Percentiles rank a stretch among this genome's conserved stretches.
Conservation (phyloP, 1,284 basidiomycete species). For the Ustilago xerochloae region DNA sequence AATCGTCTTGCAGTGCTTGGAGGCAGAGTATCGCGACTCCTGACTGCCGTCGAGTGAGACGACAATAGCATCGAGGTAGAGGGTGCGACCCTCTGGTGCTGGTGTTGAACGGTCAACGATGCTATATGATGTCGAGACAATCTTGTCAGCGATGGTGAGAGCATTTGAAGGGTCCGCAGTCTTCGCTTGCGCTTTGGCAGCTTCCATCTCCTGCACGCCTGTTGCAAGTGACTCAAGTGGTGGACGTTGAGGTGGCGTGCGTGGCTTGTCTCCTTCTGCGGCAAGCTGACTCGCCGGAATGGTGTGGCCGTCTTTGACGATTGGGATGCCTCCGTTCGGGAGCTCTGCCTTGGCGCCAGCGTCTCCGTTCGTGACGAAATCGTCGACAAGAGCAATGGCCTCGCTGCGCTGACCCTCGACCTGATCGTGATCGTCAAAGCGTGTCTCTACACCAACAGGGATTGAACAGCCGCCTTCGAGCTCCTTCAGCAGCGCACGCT, state of each 20-base stretch:
- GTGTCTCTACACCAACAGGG: conserved; percentile 86
- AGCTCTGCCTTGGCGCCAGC: conserved; percentile 26
- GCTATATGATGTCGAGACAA: conserved; percentile 39
- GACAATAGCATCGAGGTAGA: conserved; percentile 63
- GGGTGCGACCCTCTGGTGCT: conserved; percentile 40
- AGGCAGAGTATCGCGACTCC: conserved; percentile 45
- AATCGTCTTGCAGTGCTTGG: conserved; percentile 39
- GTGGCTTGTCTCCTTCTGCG: not conserved
- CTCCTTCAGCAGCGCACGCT: conserved; percentile 85
- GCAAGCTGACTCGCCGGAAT: conserved; percentile 47
- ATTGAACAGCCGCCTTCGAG: conserved; percentile 97
- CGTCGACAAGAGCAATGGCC: conserved; percentile 43
- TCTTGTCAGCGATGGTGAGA: conserved; percentile 45
- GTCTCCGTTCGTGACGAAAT: conserved; percentile 42
- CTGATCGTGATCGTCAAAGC: conserved; percentile 61
- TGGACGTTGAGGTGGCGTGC: conserved; percentile 22
- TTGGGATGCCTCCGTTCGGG: conserved; percentile 40
- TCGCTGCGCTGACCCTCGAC: conserved; percentile 60
- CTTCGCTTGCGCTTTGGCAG: conserved; percentile 11
- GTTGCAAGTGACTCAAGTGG: conserved; percentile 44
- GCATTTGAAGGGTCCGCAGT: not conserved
- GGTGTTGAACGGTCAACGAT: conserved; percentile 49
- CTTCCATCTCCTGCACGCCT: conserved; percentile 29
- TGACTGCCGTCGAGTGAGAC: conserved; percentile 65
- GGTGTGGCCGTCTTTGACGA: conserved; percentile 49